A percentile compares a stretch with the other conserved stretches of the same genome.
Evolutionary conservation across 306 rosid species (phyloP).

Genomic region (Senna tora): DNA sequence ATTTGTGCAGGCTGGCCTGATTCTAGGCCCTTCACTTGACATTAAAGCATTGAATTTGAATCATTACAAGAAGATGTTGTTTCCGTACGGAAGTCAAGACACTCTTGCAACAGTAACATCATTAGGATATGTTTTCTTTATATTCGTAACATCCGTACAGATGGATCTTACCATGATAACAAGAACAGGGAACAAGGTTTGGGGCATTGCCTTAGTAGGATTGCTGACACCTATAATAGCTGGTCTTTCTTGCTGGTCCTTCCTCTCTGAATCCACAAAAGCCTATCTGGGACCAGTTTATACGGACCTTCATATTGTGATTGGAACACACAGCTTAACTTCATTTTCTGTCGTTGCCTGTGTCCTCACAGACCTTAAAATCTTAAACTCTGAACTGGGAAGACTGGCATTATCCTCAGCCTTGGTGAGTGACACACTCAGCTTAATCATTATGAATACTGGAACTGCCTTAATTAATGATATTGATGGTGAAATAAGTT

Average conservation of each 20-base stretch:
- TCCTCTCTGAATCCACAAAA: fast-evolving
- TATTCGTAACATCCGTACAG: conserved; percentile 42
- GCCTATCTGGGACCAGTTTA: not conserved
- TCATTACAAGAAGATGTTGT: not conserved
- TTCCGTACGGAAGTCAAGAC: conserved; percentile 45
- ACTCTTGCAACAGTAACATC: conserved; percentile 32
- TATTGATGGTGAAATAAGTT: not conserved
- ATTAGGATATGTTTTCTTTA: conserved; percentile 33
- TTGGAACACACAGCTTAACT: conserved; percentile 25
- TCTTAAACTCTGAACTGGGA: conserved; percentile 47
- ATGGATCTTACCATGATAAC: conserved; percentile 49
- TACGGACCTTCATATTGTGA: not conserved
- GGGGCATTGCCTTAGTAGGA: conserved; percentile 30
- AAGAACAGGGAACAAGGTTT: conserved; percentile 39
- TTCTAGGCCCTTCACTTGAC: conserved; percentile 49
- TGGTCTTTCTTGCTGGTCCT: not conserved
- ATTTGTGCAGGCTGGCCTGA: conserved; percentile 53
- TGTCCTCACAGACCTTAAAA: conserved; percentile 50
- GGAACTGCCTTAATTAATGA: not conserved
- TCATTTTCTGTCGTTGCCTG: conserved; percentile 44
- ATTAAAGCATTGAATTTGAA: not conserved
- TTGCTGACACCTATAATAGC: not conserved
- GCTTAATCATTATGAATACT: not conserved
- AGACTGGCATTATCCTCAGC: conserved; percentile 46
- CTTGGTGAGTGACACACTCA: conserved; percentile 42